Conservation (phyloP, 495 filamentous ascomycete genomes). For the Aspergillus bridgeri region DNA sequence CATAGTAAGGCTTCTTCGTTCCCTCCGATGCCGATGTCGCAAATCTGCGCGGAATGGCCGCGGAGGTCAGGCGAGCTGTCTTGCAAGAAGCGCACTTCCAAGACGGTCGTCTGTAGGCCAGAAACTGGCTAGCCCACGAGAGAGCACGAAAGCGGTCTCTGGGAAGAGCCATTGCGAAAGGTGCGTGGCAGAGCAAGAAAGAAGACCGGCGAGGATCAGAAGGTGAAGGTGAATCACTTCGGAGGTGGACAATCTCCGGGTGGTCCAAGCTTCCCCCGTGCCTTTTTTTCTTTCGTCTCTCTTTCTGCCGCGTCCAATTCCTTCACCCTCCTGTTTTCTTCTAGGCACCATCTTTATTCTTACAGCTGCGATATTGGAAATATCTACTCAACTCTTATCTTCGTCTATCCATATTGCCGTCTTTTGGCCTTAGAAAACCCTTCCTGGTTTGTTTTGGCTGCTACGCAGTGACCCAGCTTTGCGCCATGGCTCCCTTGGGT, state of each 20-base stretch:
- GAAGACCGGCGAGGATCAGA: background rate
- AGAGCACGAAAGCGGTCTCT: conserved; percentile 31
- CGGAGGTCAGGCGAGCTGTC: conserved; percentile 13
- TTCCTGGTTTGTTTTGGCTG: background rate
- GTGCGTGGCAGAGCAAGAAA: conserved; percentile 12
- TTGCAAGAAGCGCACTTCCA: conserved; percentile 36
- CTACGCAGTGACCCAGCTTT: background rate
- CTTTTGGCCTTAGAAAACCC: background rate
- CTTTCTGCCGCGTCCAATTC: background rate
- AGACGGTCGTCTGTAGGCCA: conserved; percentile 21
- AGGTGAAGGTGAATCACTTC: conserved; percentile 5
- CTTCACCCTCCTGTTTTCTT: conserved; percentile 3
- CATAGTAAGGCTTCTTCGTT: conserved; percentile 81
- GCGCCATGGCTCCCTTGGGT: conserved; percentile 32
- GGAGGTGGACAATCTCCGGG: conserved; percentile 31
- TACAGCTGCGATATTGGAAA: background rate
- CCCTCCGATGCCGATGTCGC: conserved; percentile 28
- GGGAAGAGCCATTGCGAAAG: conserved; percentile 32
- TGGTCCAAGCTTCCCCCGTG: conserved; percentile 43
- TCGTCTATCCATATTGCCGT: background rate
- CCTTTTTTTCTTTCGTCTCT: conserved; percentile 21
- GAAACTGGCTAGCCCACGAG: conserved; percentile 29
- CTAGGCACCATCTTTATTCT: background rate
- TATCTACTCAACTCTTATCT: background rate
- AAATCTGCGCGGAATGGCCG: conserved; percentile 27